These are phyloP conservation scores for Annulohypoxylon moriforme DNA, from an alignment of 495 filamentous ascomycete genomes.

Conservation along the genomic window DNA sequence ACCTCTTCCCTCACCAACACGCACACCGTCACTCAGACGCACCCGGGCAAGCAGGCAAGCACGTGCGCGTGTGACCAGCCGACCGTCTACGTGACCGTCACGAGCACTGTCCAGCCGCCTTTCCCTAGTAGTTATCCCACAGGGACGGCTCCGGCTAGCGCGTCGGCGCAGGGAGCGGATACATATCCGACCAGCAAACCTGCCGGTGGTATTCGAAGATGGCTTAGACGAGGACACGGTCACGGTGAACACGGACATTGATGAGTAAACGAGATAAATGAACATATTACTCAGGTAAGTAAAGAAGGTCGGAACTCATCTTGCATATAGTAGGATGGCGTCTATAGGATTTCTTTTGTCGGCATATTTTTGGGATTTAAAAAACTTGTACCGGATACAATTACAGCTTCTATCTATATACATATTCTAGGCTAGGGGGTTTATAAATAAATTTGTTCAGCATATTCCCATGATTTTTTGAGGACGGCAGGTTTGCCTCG, in stretches of 20 bases:
- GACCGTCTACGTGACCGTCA: constrained; percentile 49
- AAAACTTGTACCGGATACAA: constrained; percentile 1
- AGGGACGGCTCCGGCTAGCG: constrained; percentile 24
- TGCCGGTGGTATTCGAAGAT: constrained; percentile 33
- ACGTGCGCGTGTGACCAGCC: constrained; percentile 34
- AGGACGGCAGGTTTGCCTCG: neutral
- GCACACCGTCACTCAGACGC: constrained; percentile 18
- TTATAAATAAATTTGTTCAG: neutral
- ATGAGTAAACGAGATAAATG: neutral
- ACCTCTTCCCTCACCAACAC: constrained; percentile 26
- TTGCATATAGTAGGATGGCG: constrained; percentile 15
- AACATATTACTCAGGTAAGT: neutral
- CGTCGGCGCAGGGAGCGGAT: neutral
- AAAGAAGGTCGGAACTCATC: neutral
- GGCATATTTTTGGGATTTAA: constrained; percentile 9
- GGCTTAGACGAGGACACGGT: constrained; percentile 41
- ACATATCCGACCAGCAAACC: constrained; percentile 26
- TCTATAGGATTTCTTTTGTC: constrained; percentile 1
- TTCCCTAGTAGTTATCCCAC: constrained; percentile 36
- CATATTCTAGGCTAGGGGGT: neutral
- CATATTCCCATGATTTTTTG: neutral
- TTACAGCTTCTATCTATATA: constrained; percentile 10
- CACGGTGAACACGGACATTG: constrained; percentile 27
- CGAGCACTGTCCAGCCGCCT: constrained; percentile 44
- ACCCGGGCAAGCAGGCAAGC: neutral